These are phyloP conservation scores for Dissoconium aciculare DNA, from an alignment of 2,329 filamentous ascomycete species.

Conservation along the genomic window DNA sequence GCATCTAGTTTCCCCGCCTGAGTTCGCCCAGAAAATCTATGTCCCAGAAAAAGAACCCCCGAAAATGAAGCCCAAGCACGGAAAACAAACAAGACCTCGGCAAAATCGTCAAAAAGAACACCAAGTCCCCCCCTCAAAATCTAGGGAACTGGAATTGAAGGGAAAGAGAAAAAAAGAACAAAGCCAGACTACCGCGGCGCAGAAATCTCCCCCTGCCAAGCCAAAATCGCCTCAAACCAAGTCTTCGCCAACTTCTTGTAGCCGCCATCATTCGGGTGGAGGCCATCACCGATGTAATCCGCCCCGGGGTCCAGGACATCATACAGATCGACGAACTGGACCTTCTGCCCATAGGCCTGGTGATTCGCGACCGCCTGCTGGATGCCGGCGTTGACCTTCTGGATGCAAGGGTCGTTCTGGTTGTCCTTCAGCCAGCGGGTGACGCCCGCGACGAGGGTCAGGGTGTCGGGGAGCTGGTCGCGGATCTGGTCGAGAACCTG, in stretches of 20 bases:
- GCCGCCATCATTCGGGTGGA: constrained; percentile 2
- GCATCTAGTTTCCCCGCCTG: no score
- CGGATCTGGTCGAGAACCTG: not conserved
- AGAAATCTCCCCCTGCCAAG: not conserved
- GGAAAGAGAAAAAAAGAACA: no score
- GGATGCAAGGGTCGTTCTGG: not conserved
- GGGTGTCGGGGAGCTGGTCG: not conserved
- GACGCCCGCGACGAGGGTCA: not conserved
- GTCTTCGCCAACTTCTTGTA: constrained; percentile 2
- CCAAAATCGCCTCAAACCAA: constrained; percentile 3
- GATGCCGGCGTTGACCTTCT: not conserved
- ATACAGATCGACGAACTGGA: not conserved
- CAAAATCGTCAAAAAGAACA: no score
- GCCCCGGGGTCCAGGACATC: not conserved
- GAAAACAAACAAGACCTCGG: no score
- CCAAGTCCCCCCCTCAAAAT: no score
- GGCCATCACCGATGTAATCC: not conserved
- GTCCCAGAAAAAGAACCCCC: no score
- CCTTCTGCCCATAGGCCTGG: not conserved
- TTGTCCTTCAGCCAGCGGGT: not conserved
- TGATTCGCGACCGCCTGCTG: not conserved
- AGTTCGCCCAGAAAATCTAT: no score
- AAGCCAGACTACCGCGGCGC: no score
- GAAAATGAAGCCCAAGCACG: no score
- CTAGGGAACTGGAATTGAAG: no score